Base-by-base conservation (phyloP, 192 early-diverging fungal genomes). In the Coemansia sp. region DNA sequence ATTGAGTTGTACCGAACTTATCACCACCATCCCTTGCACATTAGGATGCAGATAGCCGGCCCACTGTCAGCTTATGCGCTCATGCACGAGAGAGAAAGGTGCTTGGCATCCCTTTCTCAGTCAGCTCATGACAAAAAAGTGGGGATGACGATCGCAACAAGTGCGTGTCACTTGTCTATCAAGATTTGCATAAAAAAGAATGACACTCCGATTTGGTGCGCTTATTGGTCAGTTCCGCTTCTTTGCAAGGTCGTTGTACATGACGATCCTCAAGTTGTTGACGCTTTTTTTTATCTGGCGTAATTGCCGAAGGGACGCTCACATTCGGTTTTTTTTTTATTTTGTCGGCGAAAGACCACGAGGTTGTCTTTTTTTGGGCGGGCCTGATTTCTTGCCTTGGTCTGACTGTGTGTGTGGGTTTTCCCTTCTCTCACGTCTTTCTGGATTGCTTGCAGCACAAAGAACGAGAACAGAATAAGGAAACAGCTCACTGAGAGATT, bases 201-300 rank as follows among this genome's bases (percentile, higher is more conserved):
- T 60, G 57, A n/a, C 57, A 60, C 57, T 60, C 57, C 57, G 57
- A 60, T 60, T 60, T 60, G n/a, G 33, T 2, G 16, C 31, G 31
- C 57, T 7, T 18, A 60, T 60, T 60, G 57, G 57, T 33, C 16
- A 15, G 57, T 36, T 60, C 16, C 57, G 57, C 16, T 36, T 16
- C 57, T 33, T 60, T 15, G 57, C 57, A 12, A 57, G 53, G 44
- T 10, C 27, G 4, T 33, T 13, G 24, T 27, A 15, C 57, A 60
- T 33, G 57, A 9, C 57, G 31, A 60, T 60, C 57, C 31, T 36
- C 18, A 27, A 52, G 41, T 22, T 50, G 49, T 50, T 50, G 49
- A 22, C 3, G 22, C 49, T 22, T 22, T 22, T 46, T 12, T 46
- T 46, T 46, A 15, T 46, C 18, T 27, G 27, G 15, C 5, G 33